Evolutionary conservation across 352 stramenopile genomes (phyloP), one percentile per base, ranked within the genome.

Genomic region (Pythium myriotylum): DNA sequence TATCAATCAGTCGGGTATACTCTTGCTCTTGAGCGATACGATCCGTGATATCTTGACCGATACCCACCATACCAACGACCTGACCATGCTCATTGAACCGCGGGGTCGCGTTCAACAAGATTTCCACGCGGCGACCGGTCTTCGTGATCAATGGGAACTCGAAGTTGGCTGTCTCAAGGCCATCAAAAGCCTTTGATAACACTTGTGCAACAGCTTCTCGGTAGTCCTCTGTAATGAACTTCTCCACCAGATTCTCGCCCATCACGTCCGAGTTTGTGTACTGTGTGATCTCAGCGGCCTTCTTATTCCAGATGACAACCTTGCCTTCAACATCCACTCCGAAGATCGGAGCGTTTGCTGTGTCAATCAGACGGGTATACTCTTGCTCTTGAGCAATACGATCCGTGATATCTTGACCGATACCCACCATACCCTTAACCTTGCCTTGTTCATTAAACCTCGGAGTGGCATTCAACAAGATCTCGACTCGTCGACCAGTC

Each of bases 241-340:
- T 86, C 29, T 93, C 74, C 35, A 97, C 74, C 9, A 98, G 89
- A 4, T 98, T 60, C 2, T 94, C 81, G 0, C 84, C 92, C 69
- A 98, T 81, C 6, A 97, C 93, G 63, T 98, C 92, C 9, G 89
- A 66, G 2, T 80, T 83, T 9, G 77, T 76, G 65, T 96, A 98
- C 62, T 96, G 89, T 35, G 92, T 98, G 53, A 95, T 92, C 20
- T 94, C 83, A 9, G 83, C 84, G 9, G 89, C 88, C 62, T 97
- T 97, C 42, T 96, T 84, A 65, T 98, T 97, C 88, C 88, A 97
- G 58, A 96, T 95, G 47, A 93, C 92, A 5, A 97, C 86, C 19
- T 66, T 65, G 4, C 86, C 84, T 27, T 96, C 72, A 26, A 68
- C 65, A 56, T 97, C 86, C 16, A 97, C 85, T 32, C 89, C 91